A percentile compares a stretch with the other conserved stretches of the same genome.
phyloP scores from a whole-genome alignment of 768 basidiomycete species.

The Ephemerocybe angulata region DNA sequence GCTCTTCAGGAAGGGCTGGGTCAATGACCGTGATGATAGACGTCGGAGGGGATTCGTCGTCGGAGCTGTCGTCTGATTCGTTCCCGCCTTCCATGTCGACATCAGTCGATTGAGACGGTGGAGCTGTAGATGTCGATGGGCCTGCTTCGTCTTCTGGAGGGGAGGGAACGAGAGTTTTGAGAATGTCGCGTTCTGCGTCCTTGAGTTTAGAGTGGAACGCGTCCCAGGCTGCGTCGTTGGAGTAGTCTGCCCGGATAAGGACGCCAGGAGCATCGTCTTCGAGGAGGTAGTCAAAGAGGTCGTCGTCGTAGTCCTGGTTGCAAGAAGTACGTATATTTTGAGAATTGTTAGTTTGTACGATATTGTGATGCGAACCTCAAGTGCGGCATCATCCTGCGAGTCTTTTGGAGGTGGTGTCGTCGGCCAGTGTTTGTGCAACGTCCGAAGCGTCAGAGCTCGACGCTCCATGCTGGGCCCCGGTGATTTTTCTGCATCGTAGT shows the following conservation, averaged over 20 bases:
- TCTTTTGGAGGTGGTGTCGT: neutral
- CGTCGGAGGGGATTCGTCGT: constrained; percentile 24
- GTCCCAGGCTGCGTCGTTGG: constrained; percentile 64
- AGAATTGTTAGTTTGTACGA: neutral
- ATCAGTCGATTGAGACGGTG: constrained; percentile 13
- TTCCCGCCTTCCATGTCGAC: constrained; percentile 18
- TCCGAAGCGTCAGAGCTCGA: neutral
- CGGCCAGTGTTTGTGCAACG: constrained; percentile 6
- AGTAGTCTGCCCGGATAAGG: constrained; percentile 71
- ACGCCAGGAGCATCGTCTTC: constrained; percentile 53
- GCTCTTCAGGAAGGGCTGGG: constrained; percentile 39
- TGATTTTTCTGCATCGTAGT: neutral
- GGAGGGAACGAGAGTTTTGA: constrained; percentile 19
- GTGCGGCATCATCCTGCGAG: neutral
- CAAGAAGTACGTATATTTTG: no score
- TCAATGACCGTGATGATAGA: constrained; percentile 51
- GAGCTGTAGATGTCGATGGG: neutral
- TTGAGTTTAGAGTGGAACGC: constrained; percentile 48
- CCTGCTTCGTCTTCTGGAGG: constrained; percentile 1
- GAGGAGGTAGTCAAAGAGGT: constrained; percentile 48
- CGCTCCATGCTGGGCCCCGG: neutral
- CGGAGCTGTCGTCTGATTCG: constrained; percentile 35
- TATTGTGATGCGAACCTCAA: neutral
- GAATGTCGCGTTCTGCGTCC: constrained; percentile 56
- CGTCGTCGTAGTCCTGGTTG: constrained; percentile 34